phyloP scores from a whole-genome alignment of 495 filamentous ascomycete species.

The Aspergillus affinis region DNA sequence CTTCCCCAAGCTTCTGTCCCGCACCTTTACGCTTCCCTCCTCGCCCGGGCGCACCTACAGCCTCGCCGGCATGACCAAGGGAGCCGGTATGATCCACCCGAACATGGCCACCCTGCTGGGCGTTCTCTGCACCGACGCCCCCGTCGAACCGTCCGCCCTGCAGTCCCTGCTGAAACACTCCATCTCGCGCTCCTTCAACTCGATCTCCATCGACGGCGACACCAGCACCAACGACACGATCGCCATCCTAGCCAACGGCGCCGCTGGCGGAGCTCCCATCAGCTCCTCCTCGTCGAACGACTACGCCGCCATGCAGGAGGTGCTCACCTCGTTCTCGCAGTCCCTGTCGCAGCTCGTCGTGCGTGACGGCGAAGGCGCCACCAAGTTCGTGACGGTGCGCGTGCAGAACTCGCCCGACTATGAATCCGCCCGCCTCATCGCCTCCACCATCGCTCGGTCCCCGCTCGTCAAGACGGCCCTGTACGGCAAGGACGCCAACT shows the following conservation, averaged over 20 bases:
- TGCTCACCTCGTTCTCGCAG: slow-evolving; percentile 74
- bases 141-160: slow-evolving; percentile 68
- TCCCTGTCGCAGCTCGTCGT: slow-evolving; percentile 91
- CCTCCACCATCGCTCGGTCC: slow-evolving; percentile 86
- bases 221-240: slow-evolving; percentile 97
- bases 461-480: slow-evolving; percentile 96
- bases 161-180: slow-evolving; percentile 69
- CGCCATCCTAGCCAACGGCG: slow-evolving; percentile 90
- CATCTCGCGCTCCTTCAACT: slow-evolving; percentile 87
- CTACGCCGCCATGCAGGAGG: slow-evolving; percentile 61
- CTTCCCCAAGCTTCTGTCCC: slow-evolving; percentile 92
- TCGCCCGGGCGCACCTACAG: slow-evolving; percentile 69
- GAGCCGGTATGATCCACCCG: slow-evolving; percentile 98
- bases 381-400: slow-evolving; percentile 95
- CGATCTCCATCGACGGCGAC: slow-evolving; percentile 94
- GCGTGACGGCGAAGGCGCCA: slow-evolving; percentile 94
- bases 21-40: slow-evolving; percentile 80
- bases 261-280: slow-evolving; percentile 73
- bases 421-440: slow-evolving; percentile 65
- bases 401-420: slow-evolving; percentile 71
- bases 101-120: slow-evolving; percentile 98
- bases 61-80: slow-evolving; percentile 96
- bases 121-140: slow-evolving; percentile 90
- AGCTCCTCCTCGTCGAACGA: slow-evolving; percentile 55
- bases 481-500: slow-evolving; percentile 97